Evolutionary conservation across 176 grass and related monocot species (phyloP).

Genomic region (Rhynchospora pubera): DNA sequence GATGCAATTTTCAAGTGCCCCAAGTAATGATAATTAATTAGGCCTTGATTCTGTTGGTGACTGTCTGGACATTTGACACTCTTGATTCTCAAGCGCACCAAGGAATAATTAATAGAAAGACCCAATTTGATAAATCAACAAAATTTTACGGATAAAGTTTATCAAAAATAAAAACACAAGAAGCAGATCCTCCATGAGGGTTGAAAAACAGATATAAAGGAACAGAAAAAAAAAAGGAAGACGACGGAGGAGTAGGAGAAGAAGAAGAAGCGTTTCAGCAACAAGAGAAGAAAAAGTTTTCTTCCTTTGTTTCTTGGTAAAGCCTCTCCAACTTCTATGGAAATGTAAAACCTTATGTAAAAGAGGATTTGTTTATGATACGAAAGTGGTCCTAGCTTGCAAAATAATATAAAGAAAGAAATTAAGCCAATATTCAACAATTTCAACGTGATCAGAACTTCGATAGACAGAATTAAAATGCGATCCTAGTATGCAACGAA

Average conservation of each 20-base stretch:
- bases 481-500: not conserved
- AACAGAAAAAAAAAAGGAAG: not conserved
- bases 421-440: no score
- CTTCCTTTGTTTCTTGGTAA: not conserved
- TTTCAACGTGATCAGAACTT: not conserved
- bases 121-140: not conserved
- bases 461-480: not conserved
- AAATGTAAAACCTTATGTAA: not conserved
- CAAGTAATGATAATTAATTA: no score
- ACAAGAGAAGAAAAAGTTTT: not conserved
- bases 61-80: no score
- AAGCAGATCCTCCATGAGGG: not conserved
- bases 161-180: not conserved
- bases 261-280: no score
- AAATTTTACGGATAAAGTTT: not conserved
- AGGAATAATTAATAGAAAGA: no score
- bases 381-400: conserved; percentile 4
- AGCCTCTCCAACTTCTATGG: not conserved
- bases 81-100: no score
- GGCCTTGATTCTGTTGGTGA: no score
- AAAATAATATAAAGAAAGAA: not conserved
- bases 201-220: not conserved
- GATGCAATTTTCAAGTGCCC: no score
- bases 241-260: no score
- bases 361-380: not conserved